Conservation (phyloP, 495 filamentous ascomycete species). For the Lophiotrema nucula region DNA sequence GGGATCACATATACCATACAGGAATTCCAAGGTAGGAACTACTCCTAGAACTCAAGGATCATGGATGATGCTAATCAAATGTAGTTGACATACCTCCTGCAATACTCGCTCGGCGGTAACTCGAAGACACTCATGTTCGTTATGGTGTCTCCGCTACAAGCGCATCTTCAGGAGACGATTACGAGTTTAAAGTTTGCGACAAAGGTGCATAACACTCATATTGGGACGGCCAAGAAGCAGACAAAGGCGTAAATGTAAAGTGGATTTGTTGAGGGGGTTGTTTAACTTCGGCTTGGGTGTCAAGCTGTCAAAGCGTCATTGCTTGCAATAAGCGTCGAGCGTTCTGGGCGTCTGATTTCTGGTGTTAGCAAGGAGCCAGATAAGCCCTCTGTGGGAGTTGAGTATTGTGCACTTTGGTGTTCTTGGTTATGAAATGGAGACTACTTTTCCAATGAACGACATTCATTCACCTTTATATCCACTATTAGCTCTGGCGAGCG, state of each 20-base stretch:
- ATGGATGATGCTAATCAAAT: neutral
- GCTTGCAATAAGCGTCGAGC: no score
- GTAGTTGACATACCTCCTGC: slow-evolving; percentile 88
- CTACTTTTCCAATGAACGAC: no score
- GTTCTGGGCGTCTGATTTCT: no score
- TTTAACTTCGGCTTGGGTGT: no score
- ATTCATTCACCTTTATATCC: no score
- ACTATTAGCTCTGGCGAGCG: no score
- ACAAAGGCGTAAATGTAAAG: slow-evolving; percentile 52
- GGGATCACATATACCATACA: slow-evolving; percentile 85
- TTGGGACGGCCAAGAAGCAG: slow-evolving; percentile 79
- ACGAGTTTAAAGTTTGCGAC: slow-evolving; percentile 95
- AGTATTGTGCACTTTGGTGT: no score
- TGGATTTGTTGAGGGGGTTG: no score
- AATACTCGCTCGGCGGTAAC: slow-evolving; percentile 93
- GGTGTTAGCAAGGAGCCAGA: no score
- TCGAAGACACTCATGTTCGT: slow-evolving; percentile 99
- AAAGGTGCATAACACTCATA: slow-evolving; percentile 89
- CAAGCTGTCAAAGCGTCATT: no score
- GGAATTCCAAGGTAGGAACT: slow-evolving; percentile 79
- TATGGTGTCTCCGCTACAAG: slow-evolving; percentile 91
- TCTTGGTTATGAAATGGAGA: no score
- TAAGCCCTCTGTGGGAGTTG: no score
- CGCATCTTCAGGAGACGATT: slow-evolving; percentile 87
- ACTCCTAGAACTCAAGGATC: neutral